A percentile compares a stretch with the other conserved stretches of the same genome.
Conservation (phyloP, 208 protist genomes). For the Balamuthia mandrillaris region DNA sequence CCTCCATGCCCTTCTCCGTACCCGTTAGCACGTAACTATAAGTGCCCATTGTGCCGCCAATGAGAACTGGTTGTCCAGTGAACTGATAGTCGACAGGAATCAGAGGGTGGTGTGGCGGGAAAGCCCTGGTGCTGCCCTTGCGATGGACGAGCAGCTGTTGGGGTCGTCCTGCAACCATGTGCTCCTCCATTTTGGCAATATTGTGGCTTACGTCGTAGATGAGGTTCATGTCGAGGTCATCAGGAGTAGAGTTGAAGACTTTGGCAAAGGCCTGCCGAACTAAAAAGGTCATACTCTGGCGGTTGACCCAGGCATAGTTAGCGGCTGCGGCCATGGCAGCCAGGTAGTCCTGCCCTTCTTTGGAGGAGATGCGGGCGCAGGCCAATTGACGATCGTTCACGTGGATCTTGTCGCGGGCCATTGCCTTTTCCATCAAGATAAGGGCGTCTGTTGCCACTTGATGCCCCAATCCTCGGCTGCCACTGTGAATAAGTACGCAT, state of each 20-base stretch:
- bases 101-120: slow-evolving; percentile 78
- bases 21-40: slow-evolving; percentile 79
- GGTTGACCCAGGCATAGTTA: slow-evolving; percentile 85
- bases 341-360: slow-evolving; percentile 77
- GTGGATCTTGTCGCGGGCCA: slow-evolving; percentile 66
- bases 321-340: slow-evolving; percentile 75
- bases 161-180: slow-evolving; percentile 73
- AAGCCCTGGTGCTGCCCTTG: slow-evolving; percentile 85
- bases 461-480: slow-evolving; percentile 81
- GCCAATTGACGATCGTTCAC: slow-evolving; percentile 80
- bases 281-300: slow-evolving; percentile 78
- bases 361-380: slow-evolving; percentile 74
- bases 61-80: slow-evolving; percentile 81
- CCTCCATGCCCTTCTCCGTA: slow-evolving; percentile 72
- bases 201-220: slow-evolving; percentile 89
- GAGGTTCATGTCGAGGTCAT: slow-evolving; percentile 79
- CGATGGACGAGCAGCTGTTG: slow-evolving; percentile 78
- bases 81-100: slow-evolving; percentile 79
- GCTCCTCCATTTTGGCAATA: slow-evolving; percentile 82
- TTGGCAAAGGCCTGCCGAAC: slow-evolving; percentile 67
- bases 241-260: slow-evolving; percentile 51
- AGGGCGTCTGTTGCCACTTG: slow-evolving; percentile 80
- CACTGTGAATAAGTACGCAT: slow-evolving; percentile 81
- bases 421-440: slow-evolving; percentile 73
- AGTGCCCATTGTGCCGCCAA: slow-evolving; percentile 88